Percentiles rank a stretch among this genome's conserved stretches.
phyloP scores from a whole-genome alignment of 2,329 filamentous ascomycete species.

The Penicillium psychrosexuale region DNA sequence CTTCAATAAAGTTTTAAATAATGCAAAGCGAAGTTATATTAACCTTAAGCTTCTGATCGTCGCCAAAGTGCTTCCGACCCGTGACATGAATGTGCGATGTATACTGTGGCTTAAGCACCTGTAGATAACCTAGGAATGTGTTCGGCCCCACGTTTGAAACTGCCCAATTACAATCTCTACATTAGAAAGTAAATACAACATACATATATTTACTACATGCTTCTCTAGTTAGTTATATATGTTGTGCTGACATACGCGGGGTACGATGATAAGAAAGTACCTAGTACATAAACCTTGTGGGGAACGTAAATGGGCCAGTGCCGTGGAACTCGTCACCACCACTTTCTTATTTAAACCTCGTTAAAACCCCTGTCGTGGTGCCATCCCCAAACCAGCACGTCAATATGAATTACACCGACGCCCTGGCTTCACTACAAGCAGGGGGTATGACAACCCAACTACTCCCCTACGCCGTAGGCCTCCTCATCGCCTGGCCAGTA shows the following conservation, averaged over 20 bases:
- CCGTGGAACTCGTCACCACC: background rate
- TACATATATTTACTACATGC: background rate
- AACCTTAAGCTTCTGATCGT: background rate
- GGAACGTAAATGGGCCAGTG: background rate
- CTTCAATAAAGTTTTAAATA: background rate
- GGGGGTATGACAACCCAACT: slow-evolving; percentile 11
- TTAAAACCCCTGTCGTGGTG: background rate
- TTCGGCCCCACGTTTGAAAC: background rate
- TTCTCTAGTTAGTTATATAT: background rate
- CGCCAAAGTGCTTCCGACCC: background rate
- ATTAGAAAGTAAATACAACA: background rate
- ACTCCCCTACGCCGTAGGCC: slow-evolving; percentile 22
- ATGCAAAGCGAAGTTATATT: background rate
- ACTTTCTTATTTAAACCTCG: background rate
- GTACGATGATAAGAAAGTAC: background rate
- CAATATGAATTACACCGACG: background rate
- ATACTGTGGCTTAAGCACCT: background rate
- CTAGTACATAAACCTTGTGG: background rate
- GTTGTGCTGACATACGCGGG: background rate
- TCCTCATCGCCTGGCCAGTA: slow-evolving; percentile 28
- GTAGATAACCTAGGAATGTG: background rate
- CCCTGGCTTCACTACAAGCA: background rate
- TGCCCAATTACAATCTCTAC: background rate
- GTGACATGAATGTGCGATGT: too few species aligned
- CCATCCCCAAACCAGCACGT: background rate